Evolutionary conservation across 306 rosid species (phyloP), one percentile per base, ranked within the genome.

Genomic region (Casuarina cunninghamiana): DNA sequence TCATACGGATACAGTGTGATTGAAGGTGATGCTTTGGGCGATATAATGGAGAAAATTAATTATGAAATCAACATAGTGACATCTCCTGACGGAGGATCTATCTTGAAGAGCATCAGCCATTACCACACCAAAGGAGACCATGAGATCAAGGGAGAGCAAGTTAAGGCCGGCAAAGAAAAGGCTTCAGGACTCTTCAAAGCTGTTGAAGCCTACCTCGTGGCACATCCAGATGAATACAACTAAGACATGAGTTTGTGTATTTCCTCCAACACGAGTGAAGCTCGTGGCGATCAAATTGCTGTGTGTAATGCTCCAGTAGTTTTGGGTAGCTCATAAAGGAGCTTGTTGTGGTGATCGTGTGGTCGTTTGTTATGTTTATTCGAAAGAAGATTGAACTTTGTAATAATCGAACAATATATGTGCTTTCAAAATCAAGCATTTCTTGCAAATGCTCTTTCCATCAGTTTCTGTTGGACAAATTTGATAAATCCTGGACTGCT

Each of bases 41-140:
- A 55, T 2, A 3, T 37, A 2, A 39, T 70, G 13, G 75, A 77
- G 61, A 46, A 5, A 41, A 70, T 89, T 3, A 49, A 74, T 6
- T 83, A 69, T 19, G 75, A 88, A 78, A 83, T 61, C 49, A 75
- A 83, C 74, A 38, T 87, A 72, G 82, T 76, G 45, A 86, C 81
- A 39, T 79, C 65, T 0, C 46, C 79, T 5, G 58, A 81, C 61
- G 90, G 86, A 58, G 90, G 86, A 10, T 32, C 74, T 44, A 16
- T 78, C 51, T 75, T 79, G 72, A 81, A 86, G 53, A 77, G 74
- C 1, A 78, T 8, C 32, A 81, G 61, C 63, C 72, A 74, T 3
- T 86, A 45, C 76, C 74, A 80, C 79, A 75, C 86, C 44, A 82
- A 84, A 73, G 79, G 72, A 0, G 84, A 77, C 66, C 65, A 75